Conservation (phyloP, 2,329 filamentous ascomycete species). For the Penicillium glabrum region DNA sequence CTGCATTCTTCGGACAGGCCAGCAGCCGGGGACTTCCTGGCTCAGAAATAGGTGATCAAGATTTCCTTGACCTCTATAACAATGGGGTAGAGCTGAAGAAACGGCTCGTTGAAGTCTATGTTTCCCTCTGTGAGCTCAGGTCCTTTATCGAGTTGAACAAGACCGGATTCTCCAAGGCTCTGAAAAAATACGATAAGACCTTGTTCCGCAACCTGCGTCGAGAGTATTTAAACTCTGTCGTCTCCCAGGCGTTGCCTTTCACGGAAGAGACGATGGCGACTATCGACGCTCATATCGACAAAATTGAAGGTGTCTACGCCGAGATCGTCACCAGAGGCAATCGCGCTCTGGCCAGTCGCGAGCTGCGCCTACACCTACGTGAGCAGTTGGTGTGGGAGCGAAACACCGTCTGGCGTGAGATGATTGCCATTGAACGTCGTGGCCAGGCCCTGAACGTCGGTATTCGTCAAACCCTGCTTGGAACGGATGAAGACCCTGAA, state of each 20-base stretch:
- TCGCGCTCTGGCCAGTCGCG: slow-evolving; percentile 71
- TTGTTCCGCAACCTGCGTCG: slow-evolving; percentile 77
- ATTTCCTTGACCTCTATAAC: slow-evolving; percentile 68
- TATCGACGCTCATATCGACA: slow-evolving; percentile 69
- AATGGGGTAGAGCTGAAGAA: slow-evolving; percentile 87
- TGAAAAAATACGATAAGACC: slow-evolving; percentile 99
- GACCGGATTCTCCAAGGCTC: slow-evolving; percentile 91
- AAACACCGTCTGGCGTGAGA: slow-evolving; percentile 97
- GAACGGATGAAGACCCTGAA: slow-evolving; percentile 66
- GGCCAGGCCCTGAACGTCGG: slow-evolving; percentile 92
- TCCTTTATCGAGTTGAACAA: slow-evolving; percentile 95
- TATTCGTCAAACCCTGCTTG: slow-evolving; percentile 72
- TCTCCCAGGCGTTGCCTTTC: slow-evolving; percentile 82
- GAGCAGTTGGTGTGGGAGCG: slow-evolving; percentile 99
- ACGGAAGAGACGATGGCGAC: slow-evolving; percentile 67
- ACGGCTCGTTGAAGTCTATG: slow-evolving; percentile 81
- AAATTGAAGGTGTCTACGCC: slow-evolving; percentile 78
- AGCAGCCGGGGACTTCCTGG: slow-evolving; percentile 48
- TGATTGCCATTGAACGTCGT: slow-evolving; percentile 96
- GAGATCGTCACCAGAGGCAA: slow-evolving; percentile 82
- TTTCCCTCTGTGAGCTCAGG: slow-evolving; percentile 90
- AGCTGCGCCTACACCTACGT: slow-evolving; percentile 83
- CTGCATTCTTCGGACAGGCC: slow-evolving; percentile 27
- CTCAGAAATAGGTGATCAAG: slow-evolving; percentile 73
- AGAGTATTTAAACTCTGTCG: slow-evolving; percentile 70